phyloP scores from a whole-genome alignment of 306 rosid species.

The Oemleria cerasiformis region DNA sequence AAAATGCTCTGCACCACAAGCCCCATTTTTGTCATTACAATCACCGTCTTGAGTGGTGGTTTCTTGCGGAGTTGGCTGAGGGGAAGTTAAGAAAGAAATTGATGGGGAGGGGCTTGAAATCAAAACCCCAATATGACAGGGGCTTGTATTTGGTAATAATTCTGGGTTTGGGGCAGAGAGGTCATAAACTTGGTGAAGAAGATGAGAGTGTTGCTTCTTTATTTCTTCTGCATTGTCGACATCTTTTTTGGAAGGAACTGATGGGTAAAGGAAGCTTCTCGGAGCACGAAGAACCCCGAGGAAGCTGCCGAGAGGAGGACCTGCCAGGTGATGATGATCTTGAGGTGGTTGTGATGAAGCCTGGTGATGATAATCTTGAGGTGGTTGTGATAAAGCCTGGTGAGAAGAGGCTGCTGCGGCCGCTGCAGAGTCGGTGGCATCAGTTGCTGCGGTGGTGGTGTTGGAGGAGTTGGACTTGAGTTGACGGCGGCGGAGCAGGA shows the following conservation, averaged over 20 bases:
- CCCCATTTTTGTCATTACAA: constrained; percentile 19
- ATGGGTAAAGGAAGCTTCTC: constrained; percentile 63
- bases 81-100: constrained; percentile 36
- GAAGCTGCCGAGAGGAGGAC: constrained; percentile 36
- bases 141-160: constrained; percentile 18
- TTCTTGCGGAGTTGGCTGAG: constrained; percentile 24
- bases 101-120: constrained; percentile 34
- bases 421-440: constrained; percentile 14
- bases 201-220: constrained; percentile 36
- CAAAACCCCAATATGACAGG: constrained; percentile 29
- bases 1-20: constrained; percentile 35
- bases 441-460: not conserved
- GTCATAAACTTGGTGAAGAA: constrained; percentile 45
- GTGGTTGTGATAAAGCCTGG: constrained; percentile 18
- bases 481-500: constrained; percentile 73
- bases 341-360: constrained; percentile 25
- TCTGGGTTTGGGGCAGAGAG: constrained; percentile 42
- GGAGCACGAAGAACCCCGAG: constrained; percentile 84
- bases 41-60: not conserved
- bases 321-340: constrained; percentile 24
- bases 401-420: constrained; percentile 23
- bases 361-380: constrained; percentile 27
- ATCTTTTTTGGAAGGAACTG: constrained; percentile 32
- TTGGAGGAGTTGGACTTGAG: constrained; percentile 31
- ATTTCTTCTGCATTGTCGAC: constrained; percentile 36